Evolutionary conservation across 345 rosid species (phyloP).

Genomic region (Dimocarpus longan): DNA sequence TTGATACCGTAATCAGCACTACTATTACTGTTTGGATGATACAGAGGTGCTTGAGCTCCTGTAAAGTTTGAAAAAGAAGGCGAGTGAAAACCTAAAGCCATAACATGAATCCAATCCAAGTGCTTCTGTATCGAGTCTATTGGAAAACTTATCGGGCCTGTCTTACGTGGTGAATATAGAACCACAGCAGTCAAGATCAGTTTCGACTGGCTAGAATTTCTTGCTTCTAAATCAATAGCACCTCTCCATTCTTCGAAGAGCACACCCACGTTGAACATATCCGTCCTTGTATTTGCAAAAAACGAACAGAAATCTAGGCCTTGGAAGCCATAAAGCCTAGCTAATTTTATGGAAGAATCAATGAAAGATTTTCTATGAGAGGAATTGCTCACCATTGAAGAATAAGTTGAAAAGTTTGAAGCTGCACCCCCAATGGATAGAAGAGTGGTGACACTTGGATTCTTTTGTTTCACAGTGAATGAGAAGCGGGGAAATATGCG

Average conservation of each 20-base stretch:
- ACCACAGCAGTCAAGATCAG: neutral
- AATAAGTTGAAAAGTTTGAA: neutral
- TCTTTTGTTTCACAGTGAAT: too few relatives aligned
- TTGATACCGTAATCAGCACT: slow-evolving; percentile 24
- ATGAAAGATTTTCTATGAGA: neutral
- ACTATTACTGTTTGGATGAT: neutral
- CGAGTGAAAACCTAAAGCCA: neutral
- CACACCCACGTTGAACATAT: neutral
- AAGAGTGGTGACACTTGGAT: too few relatives aligned
- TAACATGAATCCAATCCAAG: neutral
- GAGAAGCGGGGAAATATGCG: too few relatives aligned
- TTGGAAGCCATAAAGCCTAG: neutral
- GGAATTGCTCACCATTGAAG: neutral
- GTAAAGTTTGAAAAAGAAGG: too few relatives aligned
- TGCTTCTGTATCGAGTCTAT: neutral
- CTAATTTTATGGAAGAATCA: neutral
- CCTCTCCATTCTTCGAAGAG: neutral
- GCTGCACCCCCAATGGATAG: too few relatives aligned
- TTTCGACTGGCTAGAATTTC: neutral
- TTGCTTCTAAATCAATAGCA: neutral
- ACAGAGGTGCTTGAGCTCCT: too few relatives aligned
- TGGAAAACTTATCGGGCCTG: neutral
- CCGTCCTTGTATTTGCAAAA: neutral
- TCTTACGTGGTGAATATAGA: neutral
- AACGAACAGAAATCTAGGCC: neutral